Conservation (phyloP, 371 early-diverging fungal species). For the Mortierella sp. region DNA sequence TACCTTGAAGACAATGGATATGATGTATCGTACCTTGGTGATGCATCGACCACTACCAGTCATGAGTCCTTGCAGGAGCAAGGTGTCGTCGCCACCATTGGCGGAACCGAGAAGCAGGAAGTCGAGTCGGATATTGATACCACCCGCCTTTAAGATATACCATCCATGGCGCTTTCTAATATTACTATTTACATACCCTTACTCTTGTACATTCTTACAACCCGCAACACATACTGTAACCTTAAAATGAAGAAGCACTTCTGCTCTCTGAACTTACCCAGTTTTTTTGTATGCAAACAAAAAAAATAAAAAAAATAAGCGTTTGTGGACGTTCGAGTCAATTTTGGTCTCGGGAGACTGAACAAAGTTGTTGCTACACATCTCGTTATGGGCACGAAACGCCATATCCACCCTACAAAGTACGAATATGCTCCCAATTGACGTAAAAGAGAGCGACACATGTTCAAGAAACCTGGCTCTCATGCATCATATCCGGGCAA, state of each 20-base stretch:
- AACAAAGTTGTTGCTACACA: neutral
- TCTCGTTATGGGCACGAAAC: neutral
- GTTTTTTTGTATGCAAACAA: no score
- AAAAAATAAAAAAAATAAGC: neutral
- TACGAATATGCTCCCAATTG: no score
- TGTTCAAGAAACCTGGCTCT: neutral
- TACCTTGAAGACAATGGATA: constrained; percentile 66
- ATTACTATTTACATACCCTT: neutral
- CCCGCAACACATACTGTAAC: neutral
- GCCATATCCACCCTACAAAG: no score
- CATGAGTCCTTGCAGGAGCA: neutral
- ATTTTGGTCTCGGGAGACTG: neutral
- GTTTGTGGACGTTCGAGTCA: neutral
- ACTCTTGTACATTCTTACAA: neutral
- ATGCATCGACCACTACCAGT: neutral
- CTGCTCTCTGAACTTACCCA: neutral
- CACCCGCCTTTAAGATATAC: neutral
- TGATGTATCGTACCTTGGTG: constrained; percentile 60
- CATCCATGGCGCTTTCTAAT: neutral
- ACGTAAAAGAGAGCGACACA: neutral
- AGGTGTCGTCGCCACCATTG: neutral
- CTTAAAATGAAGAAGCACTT: constrained; percentile 1
- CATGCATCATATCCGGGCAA: neutral
- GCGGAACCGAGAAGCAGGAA: neutral
- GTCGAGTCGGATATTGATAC: neutral